phyloP scores from a whole-genome alignment of 768 basidiomycete species.

The Tylopilus rubrobrunneus region DNA sequence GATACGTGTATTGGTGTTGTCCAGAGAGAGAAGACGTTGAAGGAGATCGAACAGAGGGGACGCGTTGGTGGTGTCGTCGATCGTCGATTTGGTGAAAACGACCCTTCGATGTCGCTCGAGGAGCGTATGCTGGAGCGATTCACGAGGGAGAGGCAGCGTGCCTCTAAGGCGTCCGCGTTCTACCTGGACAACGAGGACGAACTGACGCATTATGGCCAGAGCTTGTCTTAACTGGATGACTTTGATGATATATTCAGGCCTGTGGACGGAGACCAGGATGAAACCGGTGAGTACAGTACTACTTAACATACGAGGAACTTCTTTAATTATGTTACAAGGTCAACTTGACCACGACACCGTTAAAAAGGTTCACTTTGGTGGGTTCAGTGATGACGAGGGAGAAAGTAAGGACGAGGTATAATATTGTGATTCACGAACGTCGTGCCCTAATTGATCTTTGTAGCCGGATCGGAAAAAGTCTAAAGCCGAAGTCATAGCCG shows the following conservation, averaged over 20 bases:
- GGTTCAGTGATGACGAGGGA: constrained; percentile 70
- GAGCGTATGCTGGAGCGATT: constrained; percentile 97
- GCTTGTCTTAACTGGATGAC: constrained; percentile 78
- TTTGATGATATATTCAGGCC: constrained; percentile 62
- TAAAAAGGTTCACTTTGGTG: constrained; percentile 75
- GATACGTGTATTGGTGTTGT: neutral
- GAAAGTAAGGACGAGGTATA: constrained; percentile 50
- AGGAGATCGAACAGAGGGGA: constrained; percentile 79
- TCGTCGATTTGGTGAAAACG: constrained; percentile 93
- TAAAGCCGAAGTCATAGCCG: constrained; percentile 96
- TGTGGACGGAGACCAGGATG: constrained; percentile 54
- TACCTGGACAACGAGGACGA: constrained; percentile 92
- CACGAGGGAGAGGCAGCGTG: constrained; percentile 80
- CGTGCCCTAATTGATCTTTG: constrained; percentile 1
- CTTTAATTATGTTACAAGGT: constrained; percentile 36
- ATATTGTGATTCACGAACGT: constrained; percentile 1
- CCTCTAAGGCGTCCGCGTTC: constrained; percentile 74
- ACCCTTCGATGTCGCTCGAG: constrained; percentile 88
- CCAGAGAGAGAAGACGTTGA: constrained; percentile 83
- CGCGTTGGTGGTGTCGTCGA: constrained; percentile 89
- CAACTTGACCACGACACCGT: constrained; percentile 69
- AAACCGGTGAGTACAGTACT: constrained; percentile 38
- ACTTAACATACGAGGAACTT: neutral
- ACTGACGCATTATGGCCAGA: constrained; percentile 88
- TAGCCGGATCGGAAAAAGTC: constrained; percentile 84